Conservation (phyloP, 225 moss, liverwort and hornwort genomes). For the Bryoerythrophyllum caledonicum region DNA sequence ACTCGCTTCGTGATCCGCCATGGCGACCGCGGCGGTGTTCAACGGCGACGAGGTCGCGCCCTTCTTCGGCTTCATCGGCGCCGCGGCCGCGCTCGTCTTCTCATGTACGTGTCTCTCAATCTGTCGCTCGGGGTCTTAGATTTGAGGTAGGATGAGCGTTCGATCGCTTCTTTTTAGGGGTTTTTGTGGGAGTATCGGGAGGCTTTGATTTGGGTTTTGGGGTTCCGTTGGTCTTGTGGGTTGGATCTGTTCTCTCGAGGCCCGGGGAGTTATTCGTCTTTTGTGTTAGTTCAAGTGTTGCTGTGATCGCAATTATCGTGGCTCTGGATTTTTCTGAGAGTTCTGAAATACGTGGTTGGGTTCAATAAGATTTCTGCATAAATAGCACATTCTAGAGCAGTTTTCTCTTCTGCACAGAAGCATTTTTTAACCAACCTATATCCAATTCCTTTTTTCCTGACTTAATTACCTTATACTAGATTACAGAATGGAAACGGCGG, state of each 20-base stretch:
- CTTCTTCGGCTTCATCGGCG: constrained; percentile 90
- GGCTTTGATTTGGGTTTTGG: background rate
- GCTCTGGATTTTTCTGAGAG: background rate
- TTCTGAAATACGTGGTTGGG: background rate
- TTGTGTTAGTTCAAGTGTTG: background rate
- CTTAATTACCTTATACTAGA: no score
- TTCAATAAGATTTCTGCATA: background rate
- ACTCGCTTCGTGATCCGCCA: constrained; percentile 13
- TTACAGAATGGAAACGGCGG: no score
- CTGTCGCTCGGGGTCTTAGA: background rate
- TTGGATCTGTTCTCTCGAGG: background rate
- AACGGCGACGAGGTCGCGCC: constrained; percentile 77
- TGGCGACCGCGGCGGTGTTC: constrained; percentile 52
- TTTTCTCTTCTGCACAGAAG: no score
- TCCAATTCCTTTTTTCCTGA: no score
- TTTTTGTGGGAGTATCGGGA: background rate
- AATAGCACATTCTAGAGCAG: background rate
- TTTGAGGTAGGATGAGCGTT: background rate
- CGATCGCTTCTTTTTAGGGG: background rate
- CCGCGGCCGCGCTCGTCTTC: constrained; percentile 80
- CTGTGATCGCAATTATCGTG: background rate
- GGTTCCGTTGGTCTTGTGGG: background rate
- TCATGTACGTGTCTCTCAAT: constrained; percentile 42
- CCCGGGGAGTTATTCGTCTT: background rate
- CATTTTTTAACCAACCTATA: no score